Conservation (phyloP, 108 stramenopile genomes). For the Fistulifera pelliculosa region DNA sequence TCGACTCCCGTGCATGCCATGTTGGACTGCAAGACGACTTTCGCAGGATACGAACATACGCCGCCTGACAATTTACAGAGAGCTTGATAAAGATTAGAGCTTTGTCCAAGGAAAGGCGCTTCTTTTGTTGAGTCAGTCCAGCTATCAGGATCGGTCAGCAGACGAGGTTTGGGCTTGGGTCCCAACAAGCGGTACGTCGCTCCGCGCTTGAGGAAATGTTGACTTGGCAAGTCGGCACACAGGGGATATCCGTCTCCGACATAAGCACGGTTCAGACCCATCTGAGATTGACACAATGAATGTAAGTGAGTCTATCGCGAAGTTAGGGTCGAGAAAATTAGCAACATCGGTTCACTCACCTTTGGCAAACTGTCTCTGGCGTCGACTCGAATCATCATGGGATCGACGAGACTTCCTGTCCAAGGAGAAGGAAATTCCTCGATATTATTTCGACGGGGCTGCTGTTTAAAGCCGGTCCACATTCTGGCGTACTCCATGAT, state of each 20-base stretch:
- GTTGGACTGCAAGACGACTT: conserved; percentile 16
- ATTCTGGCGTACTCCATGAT: conserved; percentile 33
- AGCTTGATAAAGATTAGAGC: conserved; percentile 14
- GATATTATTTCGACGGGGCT: conserved; percentile 17
- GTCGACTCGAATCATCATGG: conserved; percentile 37
- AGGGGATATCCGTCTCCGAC: conserved; percentile 52
- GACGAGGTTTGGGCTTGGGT: conserved; percentile 5
- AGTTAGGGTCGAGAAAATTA: conserved; percentile 18
- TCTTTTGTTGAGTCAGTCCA: background rate
- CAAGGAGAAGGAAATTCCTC: conserved; percentile 12
- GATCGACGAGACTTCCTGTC: conserved; percentile 27
- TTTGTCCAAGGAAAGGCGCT: too few relatives aligned
- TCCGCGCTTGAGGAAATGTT: conserved; percentile 38
- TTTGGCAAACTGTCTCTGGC: conserved; percentile 67
- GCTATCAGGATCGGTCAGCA: conserved; percentile 8
- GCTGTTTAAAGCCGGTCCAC: conserved; percentile 35
- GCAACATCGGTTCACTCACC: conserved; percentile 11
- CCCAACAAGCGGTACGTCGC: conserved; percentile 43
- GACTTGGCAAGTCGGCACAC: conserved; percentile 29
- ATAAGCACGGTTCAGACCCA: conserved; percentile 43
- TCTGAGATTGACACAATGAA: background rate
- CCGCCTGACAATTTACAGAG: conserved; percentile 24
- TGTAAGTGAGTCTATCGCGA: conserved; percentile 23
- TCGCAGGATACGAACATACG: conserved; percentile 15
- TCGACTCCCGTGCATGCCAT: conserved; percentile 28